Conservation (phyloP, 805 yeast species). For the Yamadazyma takamatsuzukensis region DNA sequence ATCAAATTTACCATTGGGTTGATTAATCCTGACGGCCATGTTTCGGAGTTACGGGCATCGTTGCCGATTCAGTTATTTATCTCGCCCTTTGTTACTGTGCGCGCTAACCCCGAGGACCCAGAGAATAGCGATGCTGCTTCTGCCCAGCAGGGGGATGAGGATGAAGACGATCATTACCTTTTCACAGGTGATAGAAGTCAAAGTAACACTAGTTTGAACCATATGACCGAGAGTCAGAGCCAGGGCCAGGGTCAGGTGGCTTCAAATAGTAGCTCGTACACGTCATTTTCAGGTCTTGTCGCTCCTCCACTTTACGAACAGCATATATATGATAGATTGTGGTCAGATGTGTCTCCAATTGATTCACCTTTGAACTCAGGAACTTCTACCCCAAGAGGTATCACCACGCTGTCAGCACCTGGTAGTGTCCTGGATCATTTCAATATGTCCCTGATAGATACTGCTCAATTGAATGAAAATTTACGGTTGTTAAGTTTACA, state of each 20-base stretch:
- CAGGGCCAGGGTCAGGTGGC: conserved; percentile 5
- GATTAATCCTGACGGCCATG: conserved; percentile 86
- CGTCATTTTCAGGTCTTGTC: conserved; percentile 42
- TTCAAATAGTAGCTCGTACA: conserved; percentile 25
- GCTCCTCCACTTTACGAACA: conserved; percentile 87
- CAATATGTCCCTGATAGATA: conserved; percentile 36
- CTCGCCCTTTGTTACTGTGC: conserved; percentile 74
- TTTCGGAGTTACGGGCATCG: conserved; percentile 87
- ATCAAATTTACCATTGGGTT: conserved; percentile 76
- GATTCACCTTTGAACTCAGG: conserved; percentile 47
- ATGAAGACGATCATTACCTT: conserved; percentile 26
- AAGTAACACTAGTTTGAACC: conserved; percentile 21
- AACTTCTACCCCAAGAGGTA: conserved; percentile 29
- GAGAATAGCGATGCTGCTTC: conserved; percentile 5
- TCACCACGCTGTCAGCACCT: conserved; percentile 1
- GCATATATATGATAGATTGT: conserved; percentile 77
- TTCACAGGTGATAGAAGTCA: conserved; percentile 21
- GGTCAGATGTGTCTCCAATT: conserved; percentile 58
- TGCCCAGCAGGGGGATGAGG: conserved; percentile 13
- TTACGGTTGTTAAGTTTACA: conserved; percentile 50
- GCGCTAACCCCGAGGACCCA: conserved; percentile 32
- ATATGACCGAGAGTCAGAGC: conserved; percentile 8
- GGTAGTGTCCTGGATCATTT: conserved; percentile 6
- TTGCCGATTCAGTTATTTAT: conserved; percentile 76
- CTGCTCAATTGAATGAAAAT: conserved; percentile 46